Evolutionary conservation across 805 yeast genomes (phyloP).

Genomic region (Spathaspora sp.): DNA sequence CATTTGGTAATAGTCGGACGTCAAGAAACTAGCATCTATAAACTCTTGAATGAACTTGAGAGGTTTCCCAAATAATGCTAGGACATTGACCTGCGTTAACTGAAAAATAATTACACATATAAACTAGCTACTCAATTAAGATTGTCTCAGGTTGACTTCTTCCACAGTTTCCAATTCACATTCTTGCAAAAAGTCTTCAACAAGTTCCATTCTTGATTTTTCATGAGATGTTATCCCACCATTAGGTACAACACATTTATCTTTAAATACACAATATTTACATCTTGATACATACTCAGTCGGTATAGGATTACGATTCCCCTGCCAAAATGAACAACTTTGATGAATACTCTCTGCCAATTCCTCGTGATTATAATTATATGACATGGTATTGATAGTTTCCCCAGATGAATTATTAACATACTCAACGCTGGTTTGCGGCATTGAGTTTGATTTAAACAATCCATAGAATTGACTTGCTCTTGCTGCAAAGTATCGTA

Average conservation of each 20-base stretch:
- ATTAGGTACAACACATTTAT: constrained; percentile 20
- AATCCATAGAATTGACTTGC: constrained; percentile 43
- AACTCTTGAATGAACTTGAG: no score
- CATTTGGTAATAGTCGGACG: no score
- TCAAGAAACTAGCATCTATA: no score
- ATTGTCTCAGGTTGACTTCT: no score
- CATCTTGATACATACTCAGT: constrained; percentile 44
- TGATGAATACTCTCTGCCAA: constrained; percentile 25
- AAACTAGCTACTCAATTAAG: no score
- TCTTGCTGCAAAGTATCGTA: constrained; percentile 54
- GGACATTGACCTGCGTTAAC: no score
- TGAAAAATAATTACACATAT: no score
- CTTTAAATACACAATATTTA: constrained; percentile 49
- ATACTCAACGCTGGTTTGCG: constrained; percentile 51
- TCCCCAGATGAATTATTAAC: constrained; percentile 31
- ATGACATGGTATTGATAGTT: constrained; percentile 36
- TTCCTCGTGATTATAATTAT: constrained; percentile 30
- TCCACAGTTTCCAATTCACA: background rate
- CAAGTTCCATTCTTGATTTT: background rate
- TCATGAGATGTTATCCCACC: constrained; percentile 2
- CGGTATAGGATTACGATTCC: constrained; percentile 47
- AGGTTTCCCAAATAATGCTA: no score
- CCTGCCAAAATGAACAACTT: constrained; percentile 56
- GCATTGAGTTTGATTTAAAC: constrained; percentile 32
- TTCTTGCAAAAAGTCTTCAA: constrained; percentile 7